These are phyloP conservation scores for Fusarium setosum DNA, from an alignment of 2,329 filamentous ascomycete genomes.

Conservation along the genomic window DNA sequence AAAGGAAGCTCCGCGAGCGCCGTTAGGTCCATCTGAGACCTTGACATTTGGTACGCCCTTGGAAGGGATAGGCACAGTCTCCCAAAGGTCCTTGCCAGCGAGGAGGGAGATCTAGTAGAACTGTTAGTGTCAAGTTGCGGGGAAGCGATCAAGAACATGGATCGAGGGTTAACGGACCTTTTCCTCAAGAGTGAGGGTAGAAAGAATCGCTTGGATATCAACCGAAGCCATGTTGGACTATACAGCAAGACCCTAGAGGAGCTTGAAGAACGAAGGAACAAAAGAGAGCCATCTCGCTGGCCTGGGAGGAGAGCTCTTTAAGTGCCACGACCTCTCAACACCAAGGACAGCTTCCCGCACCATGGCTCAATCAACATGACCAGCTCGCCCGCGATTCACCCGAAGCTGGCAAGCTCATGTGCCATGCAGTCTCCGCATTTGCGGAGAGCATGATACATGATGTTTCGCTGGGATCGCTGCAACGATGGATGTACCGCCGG, in stretches of 20 bases:
- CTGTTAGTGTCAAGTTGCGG: slow-evolving; percentile 1
- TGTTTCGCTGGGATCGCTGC: not conserved
- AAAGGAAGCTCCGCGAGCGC: slow-evolving; percentile 42
- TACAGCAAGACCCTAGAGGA: slow-evolving; percentile 5
- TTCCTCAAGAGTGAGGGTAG: slow-evolving; percentile 46
- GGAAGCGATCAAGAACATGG: not conserved
- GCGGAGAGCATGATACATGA: slow-evolving; percentile 7
- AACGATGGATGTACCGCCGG: not conserved
- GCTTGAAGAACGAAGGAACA: slow-evolving; percentile 13
- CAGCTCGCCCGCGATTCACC: slow-evolving; percentile 33
- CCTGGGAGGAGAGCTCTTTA: slow-evolving; percentile 35
- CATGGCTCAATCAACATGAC: slow-evolving; percentile 4
- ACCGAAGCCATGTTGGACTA: slow-evolving; percentile 39
- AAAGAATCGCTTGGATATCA: slow-evolving; percentile 42
- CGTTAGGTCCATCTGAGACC: slow-evolving; percentile 42
- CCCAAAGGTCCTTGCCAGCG: slow-evolving; percentile 42
- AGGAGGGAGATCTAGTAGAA: slow-evolving; percentile 37
- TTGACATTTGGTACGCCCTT: slow-evolving; percentile 41
- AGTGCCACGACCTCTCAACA: slow-evolving; percentile 15
- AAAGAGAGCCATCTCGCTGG: slow-evolving; percentile 18
- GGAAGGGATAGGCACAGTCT: slow-evolving; percentile 38
- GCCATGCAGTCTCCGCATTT: slow-evolving; percentile 35
- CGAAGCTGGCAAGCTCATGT: slow-evolving; percentile 32
- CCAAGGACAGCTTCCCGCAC: slow-evolving; percentile 15
- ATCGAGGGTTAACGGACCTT: slow-evolving; percentile 36